Base-by-base conservation (phyloP, 177 flowering plant genomes). In the Telopea speciosissima region DNA sequence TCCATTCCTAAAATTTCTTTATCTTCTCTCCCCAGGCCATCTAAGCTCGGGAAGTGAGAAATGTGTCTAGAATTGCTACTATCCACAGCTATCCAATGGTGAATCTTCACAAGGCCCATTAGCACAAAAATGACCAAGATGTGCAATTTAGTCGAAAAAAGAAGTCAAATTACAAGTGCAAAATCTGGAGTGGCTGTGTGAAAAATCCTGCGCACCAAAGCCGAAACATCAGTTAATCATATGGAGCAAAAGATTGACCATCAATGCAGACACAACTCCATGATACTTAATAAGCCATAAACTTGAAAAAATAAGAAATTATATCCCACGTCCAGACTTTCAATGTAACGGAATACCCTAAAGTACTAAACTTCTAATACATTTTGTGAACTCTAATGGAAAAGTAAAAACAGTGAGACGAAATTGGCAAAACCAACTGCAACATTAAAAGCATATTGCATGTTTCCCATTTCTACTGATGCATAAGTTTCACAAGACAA, bases 61-160 rank as follows among this genome's bases (percentile, higher is more conserved):
- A 25, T 31, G 24, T 60, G 70, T 36, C 54, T 66, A 8, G 61
- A 33, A 54, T 54, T 42, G 65, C 69, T 62, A 26, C 76, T 54
- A 9, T 19, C 67, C 17, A 25, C 68, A 44, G 66, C 65, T 45
- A 19, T 68, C 71, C 52, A 61, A 65, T 62, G 73, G 59, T 31
- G 24, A 54, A 74, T 72, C 78, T 78, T 81, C 62, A 69, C 67
- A 67, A 70, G 42, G 52, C 75, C 81, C 83, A 78, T 81, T 69
- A 68, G 44, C 59, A 69, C 67, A 28, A 62, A 68, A 76, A 71
- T 72, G 42, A 54, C 26, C 19, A n/a, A 42, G 25, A 26, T 42
- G 58, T 21, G 66, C 36, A 28, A 72, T 61, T 73, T 33, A 54
- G 72, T 63, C 49, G 61, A 44, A 62, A 62, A 62, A 63, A 45